A percentile compares a stretch with the other conserved stretches of the same genome.
Conservation (phyloP, 192 early-diverging fungal genomes). For the Rhizophagus prolifer region DNA sequence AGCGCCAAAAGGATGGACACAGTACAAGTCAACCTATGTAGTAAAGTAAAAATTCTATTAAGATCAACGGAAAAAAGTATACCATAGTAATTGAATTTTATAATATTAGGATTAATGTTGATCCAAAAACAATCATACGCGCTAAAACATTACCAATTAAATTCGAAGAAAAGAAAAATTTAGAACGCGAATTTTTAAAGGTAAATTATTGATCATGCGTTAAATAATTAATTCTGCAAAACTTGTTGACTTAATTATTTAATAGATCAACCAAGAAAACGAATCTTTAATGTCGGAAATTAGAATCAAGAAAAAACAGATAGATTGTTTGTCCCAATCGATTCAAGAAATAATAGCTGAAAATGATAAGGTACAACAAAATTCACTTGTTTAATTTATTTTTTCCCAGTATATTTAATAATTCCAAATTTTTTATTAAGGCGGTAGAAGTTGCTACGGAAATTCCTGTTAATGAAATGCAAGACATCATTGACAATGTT, state of each 20-base stretch:
- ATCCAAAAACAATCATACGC: constrained; percentile 5
- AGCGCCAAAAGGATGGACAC: not conserved
- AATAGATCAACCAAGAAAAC: constrained; percentile 3
- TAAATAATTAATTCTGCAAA: not conserved
- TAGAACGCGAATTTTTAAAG: constrained; percentile 16
- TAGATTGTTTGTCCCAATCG: not conserved
- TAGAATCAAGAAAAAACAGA: not conserved
- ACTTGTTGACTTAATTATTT: not conserved
- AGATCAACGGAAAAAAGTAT: not conserved
- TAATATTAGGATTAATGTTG: not conserved
- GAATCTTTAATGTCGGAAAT: not conserved
- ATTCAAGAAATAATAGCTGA: not conserved
- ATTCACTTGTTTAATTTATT: not conserved
- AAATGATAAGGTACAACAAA: not conserved
- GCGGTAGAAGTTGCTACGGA: not conserved
- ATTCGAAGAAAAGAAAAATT: constrained; percentile 3
- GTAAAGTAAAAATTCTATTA: not conserved
- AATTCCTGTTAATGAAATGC: constrained; percentile 13
- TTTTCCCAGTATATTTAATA: too few relatives aligned
- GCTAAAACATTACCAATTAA: constrained; percentile 8
- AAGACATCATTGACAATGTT: not conserved
- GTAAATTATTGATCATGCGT: not conserved
- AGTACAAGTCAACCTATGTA: not conserved
- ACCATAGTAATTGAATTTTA: not conserved
- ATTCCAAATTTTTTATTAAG: not conserved